A percentile compares a stretch with the other conserved stretches of the same genome.
Conservation (phyloP, 208 protist genomes). For the Balamuthia mandrillaris region DNA sequence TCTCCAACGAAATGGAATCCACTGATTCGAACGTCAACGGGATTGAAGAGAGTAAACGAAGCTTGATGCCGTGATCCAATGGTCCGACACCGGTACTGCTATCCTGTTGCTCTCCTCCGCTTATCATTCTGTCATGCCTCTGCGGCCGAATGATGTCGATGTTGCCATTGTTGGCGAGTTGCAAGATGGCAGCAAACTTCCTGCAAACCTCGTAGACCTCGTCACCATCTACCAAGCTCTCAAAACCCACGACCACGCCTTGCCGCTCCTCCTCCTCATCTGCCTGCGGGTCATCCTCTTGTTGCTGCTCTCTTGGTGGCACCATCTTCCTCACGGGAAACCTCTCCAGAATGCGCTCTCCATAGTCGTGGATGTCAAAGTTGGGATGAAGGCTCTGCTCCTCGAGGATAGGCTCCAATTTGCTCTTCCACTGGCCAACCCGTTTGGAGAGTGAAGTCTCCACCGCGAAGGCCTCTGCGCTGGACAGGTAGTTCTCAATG, state of each 20-base stretch:
- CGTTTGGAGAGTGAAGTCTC: conserved; percentile 24
- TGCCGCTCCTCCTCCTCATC: background rate
- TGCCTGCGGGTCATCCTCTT: background rate
- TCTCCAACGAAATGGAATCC: conserved; percentile 16
- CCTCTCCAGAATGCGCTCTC: conserved; percentile 35
- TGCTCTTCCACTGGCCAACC: conserved; percentile 52
- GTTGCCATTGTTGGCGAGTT: conserved; percentile 35
- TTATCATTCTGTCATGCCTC: background rate
- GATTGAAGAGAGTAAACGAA: conserved; percentile 12
- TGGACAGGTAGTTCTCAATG: conserved; percentile 47
- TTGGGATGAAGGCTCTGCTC: conserved; percentile 27
- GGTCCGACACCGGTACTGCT: background rate
- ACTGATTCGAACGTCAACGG: conserved; percentile 33
- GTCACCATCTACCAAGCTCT: background rate
- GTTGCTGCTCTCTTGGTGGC: background rate
- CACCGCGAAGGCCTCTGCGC: conserved; percentile 25
- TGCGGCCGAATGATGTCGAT: conserved; percentile 21
- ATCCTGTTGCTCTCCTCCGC: background rate
- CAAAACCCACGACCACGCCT: background rate
- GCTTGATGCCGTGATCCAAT: background rate
- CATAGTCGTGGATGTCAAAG: conserved; percentile 56
- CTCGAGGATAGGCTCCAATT: conserved; percentile 45
- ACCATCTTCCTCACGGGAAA: background rate
- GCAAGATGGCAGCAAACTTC: conserved; percentile 18
- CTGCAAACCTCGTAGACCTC: conserved; percentile 22